phyloP scores from a whole-genome alignment of 2,329 filamentous ascomycete species.

The Coniosporium tulheliwenetii region DNA sequence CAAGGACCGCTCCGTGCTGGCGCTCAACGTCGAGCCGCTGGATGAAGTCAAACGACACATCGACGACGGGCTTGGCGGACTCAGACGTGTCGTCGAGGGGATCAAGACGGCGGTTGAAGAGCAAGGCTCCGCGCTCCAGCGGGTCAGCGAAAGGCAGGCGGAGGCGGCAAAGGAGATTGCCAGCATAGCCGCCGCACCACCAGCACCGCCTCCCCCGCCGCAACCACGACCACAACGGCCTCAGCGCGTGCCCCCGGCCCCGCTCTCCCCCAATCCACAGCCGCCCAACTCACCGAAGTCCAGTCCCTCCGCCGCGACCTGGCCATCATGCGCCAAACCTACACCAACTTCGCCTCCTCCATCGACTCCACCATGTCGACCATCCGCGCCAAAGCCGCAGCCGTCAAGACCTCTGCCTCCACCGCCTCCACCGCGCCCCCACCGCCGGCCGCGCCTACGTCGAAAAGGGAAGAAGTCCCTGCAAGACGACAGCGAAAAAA shows the following conservation, averaged over 20 bases:
- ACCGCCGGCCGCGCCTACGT: conserved; percentile 78
- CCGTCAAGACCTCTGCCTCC: conserved; percentile 62
- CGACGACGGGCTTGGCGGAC: conserved; percentile 71
- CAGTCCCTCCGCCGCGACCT: conserved; percentile 75
- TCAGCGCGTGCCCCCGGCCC: conserved; percentile 11
- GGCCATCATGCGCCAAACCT: conserved; percentile 83
- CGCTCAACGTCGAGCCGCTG: conserved; percentile 78
- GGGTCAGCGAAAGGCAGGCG: conserved; percentile 79
- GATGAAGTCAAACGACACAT: conserved; percentile 96
- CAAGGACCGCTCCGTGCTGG: conserved; percentile 89
- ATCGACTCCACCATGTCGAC: conserved; percentile 75
- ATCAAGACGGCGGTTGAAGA: conserved; percentile 73
- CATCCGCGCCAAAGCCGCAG: conserved; percentile 65
- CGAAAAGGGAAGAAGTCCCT: conserved; percentile 75
- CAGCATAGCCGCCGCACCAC: conserved; percentile 38
- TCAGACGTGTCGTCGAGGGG: conserved; percentile 72
- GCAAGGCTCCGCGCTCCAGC: conserved; percentile 66
- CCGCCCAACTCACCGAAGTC: conserved; percentile 58
- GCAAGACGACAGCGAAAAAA: conserved; percentile 71
- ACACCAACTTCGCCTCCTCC: conserved; percentile 78
- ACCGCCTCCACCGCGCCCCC: conserved; percentile 50
- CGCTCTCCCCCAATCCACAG: conserved; percentile 20
- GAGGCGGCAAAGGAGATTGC: conserved; percentile 82
- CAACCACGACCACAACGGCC: conserved; percentile 8
- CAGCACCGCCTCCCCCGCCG: conserved; percentile 15